These are phyloP conservation scores for Arthrobotrys sphaeroides DNA, from an alignment of 2,329 filamentous ascomycete genomes.

Conservation along the genomic window DNA sequence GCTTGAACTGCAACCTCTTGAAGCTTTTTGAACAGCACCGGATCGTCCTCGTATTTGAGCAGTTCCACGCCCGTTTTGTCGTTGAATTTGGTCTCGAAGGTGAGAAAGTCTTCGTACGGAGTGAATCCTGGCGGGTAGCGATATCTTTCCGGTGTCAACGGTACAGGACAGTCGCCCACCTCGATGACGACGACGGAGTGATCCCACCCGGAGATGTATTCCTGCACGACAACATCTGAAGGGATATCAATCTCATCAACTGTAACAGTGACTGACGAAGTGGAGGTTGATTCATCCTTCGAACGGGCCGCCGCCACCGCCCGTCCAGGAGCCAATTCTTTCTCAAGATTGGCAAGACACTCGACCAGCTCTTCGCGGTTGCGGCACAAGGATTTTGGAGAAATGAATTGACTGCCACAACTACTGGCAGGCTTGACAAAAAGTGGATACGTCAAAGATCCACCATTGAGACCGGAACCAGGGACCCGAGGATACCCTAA, in stretches of 20 bases:
- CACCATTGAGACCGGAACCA: neutral
- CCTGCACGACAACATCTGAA: neutral
- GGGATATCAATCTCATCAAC: neutral
- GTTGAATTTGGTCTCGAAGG: slow-evolving; percentile 57
- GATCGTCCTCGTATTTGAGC: slow-evolving; percentile 51
- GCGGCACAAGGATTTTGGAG: neutral
- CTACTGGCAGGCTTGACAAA: slow-evolving; percentile 2
- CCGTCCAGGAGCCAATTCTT: neutral
- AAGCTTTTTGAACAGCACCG: slow-evolving; percentile 53
- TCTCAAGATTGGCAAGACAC: neutral
- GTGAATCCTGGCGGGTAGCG: neutral
- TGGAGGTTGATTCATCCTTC: neutral
- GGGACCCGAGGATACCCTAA: slow-evolving; percentile 10
- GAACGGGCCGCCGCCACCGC: neutral
- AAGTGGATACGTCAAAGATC: neutral
- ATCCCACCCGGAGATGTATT: slow-evolving; percentile 54
- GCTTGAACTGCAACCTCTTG: slow-evolving; percentile 56
- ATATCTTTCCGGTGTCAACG: slow-evolving; percentile 50
- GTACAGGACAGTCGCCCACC: slow-evolving; percentile 53
- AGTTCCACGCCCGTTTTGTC: slow-evolving; percentile 51
- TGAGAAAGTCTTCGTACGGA: slow-evolving; percentile 53
- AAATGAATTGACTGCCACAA: slow-evolving; percentile 5
- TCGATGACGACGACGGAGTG: slow-evolving; percentile 55
- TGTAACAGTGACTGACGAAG: neutral
- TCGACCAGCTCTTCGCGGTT: slow-evolving; percentile 4